These are phyloP conservation scores for Pythium monospermum DNA, from an alignment of 352 stramenopile species.

Conservation along the genomic window DNA sequence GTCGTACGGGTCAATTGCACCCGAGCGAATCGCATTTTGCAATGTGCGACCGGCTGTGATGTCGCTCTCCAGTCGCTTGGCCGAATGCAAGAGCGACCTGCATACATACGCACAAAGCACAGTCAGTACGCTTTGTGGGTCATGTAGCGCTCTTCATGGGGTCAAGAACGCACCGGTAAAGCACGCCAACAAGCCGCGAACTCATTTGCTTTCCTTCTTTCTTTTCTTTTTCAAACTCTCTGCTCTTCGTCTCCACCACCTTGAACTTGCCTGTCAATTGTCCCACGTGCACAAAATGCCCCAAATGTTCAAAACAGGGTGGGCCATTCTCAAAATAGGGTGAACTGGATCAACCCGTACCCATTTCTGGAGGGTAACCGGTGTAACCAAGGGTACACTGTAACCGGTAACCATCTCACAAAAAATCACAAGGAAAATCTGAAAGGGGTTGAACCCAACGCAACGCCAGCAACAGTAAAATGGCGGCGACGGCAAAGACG, in stretches of 20 bases:
- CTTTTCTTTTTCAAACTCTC: background rate
- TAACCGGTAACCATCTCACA: too few relatives aligned
- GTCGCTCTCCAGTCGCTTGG: constrained; percentile 47
- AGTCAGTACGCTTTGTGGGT: too few relatives aligned
- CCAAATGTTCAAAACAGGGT: constrained; percentile 12
- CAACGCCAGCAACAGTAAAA: constrained; percentile 9
- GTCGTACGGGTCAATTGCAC: constrained; percentile 55
- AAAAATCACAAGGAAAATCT: constrained; percentile 3
- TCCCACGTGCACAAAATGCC: constrained; percentile 4
- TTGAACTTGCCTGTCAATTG: constrained; percentile 27
- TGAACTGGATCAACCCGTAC: too few relatives aligned
- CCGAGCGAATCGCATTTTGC: constrained; percentile 60
- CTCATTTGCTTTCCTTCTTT: constrained; percentile 15
- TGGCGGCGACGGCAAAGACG: constrained; percentile 9
- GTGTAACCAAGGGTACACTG: background rate
- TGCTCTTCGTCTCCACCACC: constrained; percentile 3
- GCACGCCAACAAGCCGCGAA: constrained; percentile 29
- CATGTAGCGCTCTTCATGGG: too few relatives aligned
- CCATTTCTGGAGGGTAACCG: too few relatives aligned
- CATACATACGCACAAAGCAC: too few relatives aligned
- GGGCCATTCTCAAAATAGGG: background rate
- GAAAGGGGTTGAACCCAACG: constrained; percentile 20
- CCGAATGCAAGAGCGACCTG: constrained; percentile 52
- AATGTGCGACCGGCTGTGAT: constrained; percentile 43
- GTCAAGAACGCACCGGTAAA: constrained; percentile 28